phyloP scores from a whole-genome alignment of 2,329 filamentous ascomycete species.

The Akanthomyces uredinophilus region DNA sequence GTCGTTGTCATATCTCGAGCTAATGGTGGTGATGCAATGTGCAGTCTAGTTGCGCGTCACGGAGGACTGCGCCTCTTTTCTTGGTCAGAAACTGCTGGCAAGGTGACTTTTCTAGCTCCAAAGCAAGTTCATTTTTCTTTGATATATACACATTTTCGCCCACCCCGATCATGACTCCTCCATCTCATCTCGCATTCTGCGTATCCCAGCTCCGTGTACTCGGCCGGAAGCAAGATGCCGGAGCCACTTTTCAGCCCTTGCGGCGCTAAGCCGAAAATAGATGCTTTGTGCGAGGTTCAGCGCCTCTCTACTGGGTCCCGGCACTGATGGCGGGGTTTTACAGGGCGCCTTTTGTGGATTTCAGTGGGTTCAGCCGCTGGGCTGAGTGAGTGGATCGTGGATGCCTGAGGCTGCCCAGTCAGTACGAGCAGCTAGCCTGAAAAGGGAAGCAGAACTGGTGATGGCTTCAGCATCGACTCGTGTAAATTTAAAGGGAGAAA shows the following conservation, averaged over 20 bases:
- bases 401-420: no score
- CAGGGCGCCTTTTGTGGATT: no score
- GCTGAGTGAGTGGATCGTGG: background rate
- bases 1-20: background rate
- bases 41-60: background rate
- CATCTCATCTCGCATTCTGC: background rate
- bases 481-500: no score
- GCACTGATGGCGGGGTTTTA: no score
- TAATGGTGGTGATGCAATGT: background rate
- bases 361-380: background rate
- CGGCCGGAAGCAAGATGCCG: slow-evolving; percentile 5
- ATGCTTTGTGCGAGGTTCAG: background rate
- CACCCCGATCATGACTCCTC: background rate
- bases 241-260: background rate
- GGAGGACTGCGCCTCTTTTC: background rate
- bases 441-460: background rate
- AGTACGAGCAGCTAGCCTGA: background rate
- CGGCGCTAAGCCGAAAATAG: background rate
- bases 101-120: background rate
- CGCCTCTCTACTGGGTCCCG: no score
- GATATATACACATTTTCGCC: background rate
- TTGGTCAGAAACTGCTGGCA: background rate
- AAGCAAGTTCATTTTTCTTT: background rate
- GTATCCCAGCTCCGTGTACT: background rate
- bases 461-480: background rate